Base-by-base conservation (phyloP, 371 early-diverging fungal species). In the Haplosporangium sp. region DNA sequence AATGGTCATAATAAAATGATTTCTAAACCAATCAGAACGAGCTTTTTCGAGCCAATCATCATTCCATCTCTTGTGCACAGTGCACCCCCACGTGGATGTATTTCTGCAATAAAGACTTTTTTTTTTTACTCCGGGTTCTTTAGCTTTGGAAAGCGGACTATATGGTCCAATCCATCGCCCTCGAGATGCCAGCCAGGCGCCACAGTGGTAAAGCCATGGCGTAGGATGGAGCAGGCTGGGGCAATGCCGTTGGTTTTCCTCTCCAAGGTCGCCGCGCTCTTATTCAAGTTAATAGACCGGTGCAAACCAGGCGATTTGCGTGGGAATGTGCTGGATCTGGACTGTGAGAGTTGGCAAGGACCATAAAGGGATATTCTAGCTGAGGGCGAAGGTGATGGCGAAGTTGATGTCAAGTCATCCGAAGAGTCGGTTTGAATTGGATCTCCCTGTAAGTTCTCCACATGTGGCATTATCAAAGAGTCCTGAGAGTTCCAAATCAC, bases 101-200 rank as follows among this genome's bases (percentile, higher is more conserved):
- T 51, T 20, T n/a, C 2, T 51, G 14, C 51, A 14, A 10, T 51
- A 51, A n/a, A 51, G 21, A n/a, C 51, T 51, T 40, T 29, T 4
- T 29, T 11, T 51, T 40, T 29, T 4, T 29, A 29, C 29, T 29
- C 29, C 0, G 71, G 64, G 16, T 53, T 60, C 18, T 36, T 64
- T 12, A 68, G 41, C 13, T 56, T 63, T 23, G 72, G 72, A 21
- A 77, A 71, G 12, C 54, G 51, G 8, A 77, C 61, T 2, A 64
- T 42, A 1, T 43, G 12, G 42, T 72, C 79, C 10, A 77, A 51
- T 6, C 79, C 79, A 53, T 77, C 79, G 12, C 79, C 79, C 8
- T 77, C 72, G 0, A 63, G 47, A 61, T 61, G 72, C 79, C 79
- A 77, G 10, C 72, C 79, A 56, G 59, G 11, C 8, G 59, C 1